Evolutionary conservation across 192 early-diverging fungal genomes (phyloP), one percentile per base, ranked within the genome.

Genomic region (Dissophora ornata): DNA sequence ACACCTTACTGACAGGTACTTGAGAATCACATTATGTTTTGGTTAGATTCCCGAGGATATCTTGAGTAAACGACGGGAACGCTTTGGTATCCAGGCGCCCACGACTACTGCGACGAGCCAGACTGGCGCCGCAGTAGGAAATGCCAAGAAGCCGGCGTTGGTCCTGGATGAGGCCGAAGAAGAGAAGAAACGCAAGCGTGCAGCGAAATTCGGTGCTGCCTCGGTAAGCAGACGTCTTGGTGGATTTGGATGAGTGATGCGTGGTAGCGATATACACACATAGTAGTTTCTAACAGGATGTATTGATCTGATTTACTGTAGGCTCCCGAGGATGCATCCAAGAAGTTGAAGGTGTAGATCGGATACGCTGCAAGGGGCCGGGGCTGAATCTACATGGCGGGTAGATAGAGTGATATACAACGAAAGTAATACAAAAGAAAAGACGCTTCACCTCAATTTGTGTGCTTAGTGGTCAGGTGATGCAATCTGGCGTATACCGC

Each of bases 131-230:
- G 32, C 47, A 4, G 24, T 40, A 47, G 11, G 45, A 9, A 22
- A 36, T 19, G 26, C 22, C 33, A 68, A 67, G 30, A 58, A 34
- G 38, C 24, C 42, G 4, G 4, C 13, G 1, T 8, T 41, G 30
- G 56, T 34, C 15, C 26, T 82, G 19, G 69, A 69, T 49, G 54
- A 80, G 26, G 84, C 70, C 7, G 85, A 89, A 53, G 87, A 91
- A 65, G 89, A 89, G 60, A 89, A 87, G 80, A 87, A 87, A 66
- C 74, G 86, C 75, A 89, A 90, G 56, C 82, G 89, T 19, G 84
- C 85, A 22, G 86, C 84, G 28, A 74, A 85, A 53, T 90, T 90
- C 69, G 85, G 85, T 12, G 25, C 57, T 41, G 30, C 34, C 25
- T 18, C 64, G 13, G 66, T 68, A 68, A 45, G 41, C 28, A 22